phyloP scores from a whole-genome alignment of 176 grass and related monocot genomes.

The Paspalum vaginatum region DNA sequence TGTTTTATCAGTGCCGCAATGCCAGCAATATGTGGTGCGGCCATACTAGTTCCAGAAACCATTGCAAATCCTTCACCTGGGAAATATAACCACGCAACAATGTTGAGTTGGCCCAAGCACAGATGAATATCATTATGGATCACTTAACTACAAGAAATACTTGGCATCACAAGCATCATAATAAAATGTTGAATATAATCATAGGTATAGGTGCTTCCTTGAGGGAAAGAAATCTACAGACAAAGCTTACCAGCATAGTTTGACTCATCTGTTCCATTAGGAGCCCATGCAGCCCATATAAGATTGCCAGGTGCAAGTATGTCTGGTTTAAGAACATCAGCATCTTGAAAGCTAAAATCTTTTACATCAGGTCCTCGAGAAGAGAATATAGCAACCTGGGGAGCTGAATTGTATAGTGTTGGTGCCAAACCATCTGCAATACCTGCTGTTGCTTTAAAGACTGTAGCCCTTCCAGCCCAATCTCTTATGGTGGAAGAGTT shows the following conservation, averaged over 20 bases:
- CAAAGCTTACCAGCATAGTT: slow-evolving; percentile 72
- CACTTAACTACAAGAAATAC: background rate
- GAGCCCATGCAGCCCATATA: slow-evolving; percentile 96
- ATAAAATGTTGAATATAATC: slow-evolving; percentile 6
- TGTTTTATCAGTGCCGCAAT: slow-evolving; percentile 98
- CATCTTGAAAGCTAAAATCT: slow-evolving; percentile 99
- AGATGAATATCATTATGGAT: background rate
- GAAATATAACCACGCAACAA: slow-evolving; percentile 2
- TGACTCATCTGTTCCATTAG: slow-evolving; percentile 94
- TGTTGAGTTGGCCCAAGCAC: background rate
- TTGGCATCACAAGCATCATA: background rate
- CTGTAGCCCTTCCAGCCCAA: slow-evolving; percentile 82
- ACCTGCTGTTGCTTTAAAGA: slow-evolving; percentile 73
- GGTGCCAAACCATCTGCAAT: slow-evolving; percentile 95
- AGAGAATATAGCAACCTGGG: slow-evolving; percentile 94
- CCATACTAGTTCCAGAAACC: slow-evolving; percentile 99
- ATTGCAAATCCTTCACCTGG: slow-evolving; percentile 95
- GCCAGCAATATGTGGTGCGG: slow-evolving; percentile 92
- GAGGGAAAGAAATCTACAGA: background rate
- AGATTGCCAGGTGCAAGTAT: slow-evolving; percentile 94
- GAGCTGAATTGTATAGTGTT: slow-evolving; percentile 88
- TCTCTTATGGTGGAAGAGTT: slow-evolving; percentile 90
- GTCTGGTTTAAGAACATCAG: slow-evolving; percentile 96
- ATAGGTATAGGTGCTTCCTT: background rate
- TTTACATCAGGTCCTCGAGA: slow-evolving; percentile 97